Conservation (phyloP, 2,329 filamentous ascomycete species). For the Ceratocystis cacaofunesta region DNA sequence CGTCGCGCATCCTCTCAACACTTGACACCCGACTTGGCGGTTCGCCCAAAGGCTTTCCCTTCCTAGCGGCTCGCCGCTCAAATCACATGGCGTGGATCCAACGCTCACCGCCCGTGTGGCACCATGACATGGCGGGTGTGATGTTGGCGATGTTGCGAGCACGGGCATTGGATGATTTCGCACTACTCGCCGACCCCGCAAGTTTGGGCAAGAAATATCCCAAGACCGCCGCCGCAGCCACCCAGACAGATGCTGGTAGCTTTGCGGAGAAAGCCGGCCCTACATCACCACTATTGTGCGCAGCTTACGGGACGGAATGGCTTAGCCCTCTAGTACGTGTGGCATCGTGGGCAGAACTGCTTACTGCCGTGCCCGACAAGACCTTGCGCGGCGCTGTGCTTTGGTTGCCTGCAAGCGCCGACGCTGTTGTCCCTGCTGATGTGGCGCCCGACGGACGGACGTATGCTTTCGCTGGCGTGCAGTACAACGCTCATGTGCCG, state of each 20-base stretch:
- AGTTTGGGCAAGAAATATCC: constrained; percentile 11
- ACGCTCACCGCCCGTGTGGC: constrained; percentile 27
- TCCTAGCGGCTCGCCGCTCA: constrained; percentile 6
- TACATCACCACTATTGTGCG: neutral
- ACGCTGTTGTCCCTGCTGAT: constrained; percentile 16
- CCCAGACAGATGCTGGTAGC: too few species aligned
- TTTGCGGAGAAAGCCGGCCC: constrained; percentile 24
- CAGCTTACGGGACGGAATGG: neutral
- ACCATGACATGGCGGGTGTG: constrained; percentile 40
- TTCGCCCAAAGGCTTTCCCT: constrained; percentile 1
- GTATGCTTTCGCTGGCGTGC: constrained; percentile 27
- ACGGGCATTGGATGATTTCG: constrained; percentile 31
- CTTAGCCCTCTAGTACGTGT: constrained; percentile 20
- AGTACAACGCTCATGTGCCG: constrained; percentile 28
- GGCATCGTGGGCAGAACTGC: constrained; percentile 29
- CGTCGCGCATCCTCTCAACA: neutral
- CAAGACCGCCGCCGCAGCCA: constrained; percentile 16
- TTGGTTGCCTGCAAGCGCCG: constrained; percentile 24
- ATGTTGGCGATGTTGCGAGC: constrained; percentile 37
- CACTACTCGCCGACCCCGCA: constrained; percentile 20
- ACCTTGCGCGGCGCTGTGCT: constrained; percentile 33
- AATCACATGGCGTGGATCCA: constrained; percentile 10
- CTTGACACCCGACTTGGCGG: constrained; percentile 5
- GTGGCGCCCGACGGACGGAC: constrained; percentile 30
- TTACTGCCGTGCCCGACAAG: constrained; percentile 29